These are phyloP conservation scores for Berberis vulgaris DNA, from an alignment of 164 flowering plant genomes.

Conservation along the genomic window DNA sequence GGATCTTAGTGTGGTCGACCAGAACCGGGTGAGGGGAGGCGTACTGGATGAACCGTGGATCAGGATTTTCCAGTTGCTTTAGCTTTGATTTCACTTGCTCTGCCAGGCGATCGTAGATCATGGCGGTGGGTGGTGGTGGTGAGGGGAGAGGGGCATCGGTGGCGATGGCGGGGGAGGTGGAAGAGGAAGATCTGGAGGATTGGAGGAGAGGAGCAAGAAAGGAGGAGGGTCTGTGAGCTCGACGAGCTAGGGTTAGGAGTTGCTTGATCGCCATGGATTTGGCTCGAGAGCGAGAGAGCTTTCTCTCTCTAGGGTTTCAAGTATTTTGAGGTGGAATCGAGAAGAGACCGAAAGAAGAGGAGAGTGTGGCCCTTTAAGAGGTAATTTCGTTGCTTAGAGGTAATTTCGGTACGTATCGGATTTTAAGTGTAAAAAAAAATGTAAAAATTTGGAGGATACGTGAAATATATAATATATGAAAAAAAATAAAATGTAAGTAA, in stretches of 20 bases:
- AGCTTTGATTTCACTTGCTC: conserved; percentile 1
- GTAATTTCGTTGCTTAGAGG: too few relatives aligned
- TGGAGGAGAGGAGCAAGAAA: neutral
- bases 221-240: neutral
- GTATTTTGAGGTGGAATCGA: too few relatives aligned
- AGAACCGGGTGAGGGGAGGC: conserved; percentile 30
- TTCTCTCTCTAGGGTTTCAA: too few relatives aligned
- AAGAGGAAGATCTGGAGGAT: neutral
- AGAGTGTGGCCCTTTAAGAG: too few relatives aligned
- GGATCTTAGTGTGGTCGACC: conserved; percentile 28
- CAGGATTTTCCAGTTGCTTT: conserved; percentile 27
- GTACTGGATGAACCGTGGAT: conserved; percentile 33
- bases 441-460: too few relatives aligned
- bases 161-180: neutral
- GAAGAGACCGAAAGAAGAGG: too few relatives aligned
- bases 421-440: too few relatives aligned
- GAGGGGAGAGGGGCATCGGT: neutral
- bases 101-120: neutral
- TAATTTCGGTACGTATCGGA: too few relatives aligned
- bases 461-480: too few relatives aligned
- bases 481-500: too few relatives aligned
- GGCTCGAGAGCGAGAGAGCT: too few relatives aligned
- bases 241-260: neutral
- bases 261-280: neutral
- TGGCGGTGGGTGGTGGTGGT: neutral